Conservation (phyloP, 768 basidiomycete species). For the Saitozyma sp. region DNA sequence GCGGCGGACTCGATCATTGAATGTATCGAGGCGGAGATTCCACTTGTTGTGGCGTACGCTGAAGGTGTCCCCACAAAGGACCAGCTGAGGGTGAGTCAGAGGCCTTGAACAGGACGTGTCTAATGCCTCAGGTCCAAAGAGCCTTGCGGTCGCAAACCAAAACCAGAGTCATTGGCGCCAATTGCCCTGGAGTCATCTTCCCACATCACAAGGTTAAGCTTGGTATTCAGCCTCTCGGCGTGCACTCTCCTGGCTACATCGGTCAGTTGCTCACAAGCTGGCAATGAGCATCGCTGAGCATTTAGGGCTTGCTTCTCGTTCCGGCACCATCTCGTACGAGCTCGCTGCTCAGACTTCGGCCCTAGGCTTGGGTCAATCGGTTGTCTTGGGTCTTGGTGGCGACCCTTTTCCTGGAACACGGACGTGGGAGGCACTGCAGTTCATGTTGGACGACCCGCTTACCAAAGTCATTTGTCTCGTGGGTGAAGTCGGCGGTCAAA, state of each 20-base stretch:
- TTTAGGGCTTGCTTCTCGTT: conserved; percentile 12
- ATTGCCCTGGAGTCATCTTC: conserved; percentile 17
- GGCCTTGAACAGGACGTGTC: neutral
- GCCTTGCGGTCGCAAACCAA: conserved; percentile 6
- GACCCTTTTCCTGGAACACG: conserved; percentile 15
- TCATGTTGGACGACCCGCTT: conserved; percentile 8
- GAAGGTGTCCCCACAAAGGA: conserved; percentile 16
- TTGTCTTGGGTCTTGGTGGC: conserved; percentile 14
- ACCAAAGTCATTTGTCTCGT: conserved; percentile 17
- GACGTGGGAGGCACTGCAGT: conserved; percentile 8
- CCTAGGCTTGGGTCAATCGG: conserved; percentile 11
- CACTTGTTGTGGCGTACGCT: conserved; percentile 17
- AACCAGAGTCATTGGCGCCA: conserved; percentile 11
- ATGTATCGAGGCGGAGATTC: conserved; percentile 18
- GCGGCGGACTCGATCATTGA: conserved; percentile 16
- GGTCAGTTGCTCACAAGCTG: conserved; percentile 1
- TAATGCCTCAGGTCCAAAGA: conserved; percentile 5
- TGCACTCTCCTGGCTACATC: conserved; percentile 10
- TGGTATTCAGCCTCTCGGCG: conserved; percentile 14
- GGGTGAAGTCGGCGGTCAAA: conserved; percentile 16
- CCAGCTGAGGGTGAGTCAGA: conserved; percentile 9
- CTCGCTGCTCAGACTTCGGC: conserved; percentile 11
- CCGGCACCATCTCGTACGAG: conserved; percentile 17
- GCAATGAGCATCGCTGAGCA: neutral
- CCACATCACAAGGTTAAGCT: conserved; percentile 12